These are phyloP conservation scores for Leptomonas pyrrhocoris DNA, from an alignment of 208 protist genomes.

Conservation along the genomic window DNA sequence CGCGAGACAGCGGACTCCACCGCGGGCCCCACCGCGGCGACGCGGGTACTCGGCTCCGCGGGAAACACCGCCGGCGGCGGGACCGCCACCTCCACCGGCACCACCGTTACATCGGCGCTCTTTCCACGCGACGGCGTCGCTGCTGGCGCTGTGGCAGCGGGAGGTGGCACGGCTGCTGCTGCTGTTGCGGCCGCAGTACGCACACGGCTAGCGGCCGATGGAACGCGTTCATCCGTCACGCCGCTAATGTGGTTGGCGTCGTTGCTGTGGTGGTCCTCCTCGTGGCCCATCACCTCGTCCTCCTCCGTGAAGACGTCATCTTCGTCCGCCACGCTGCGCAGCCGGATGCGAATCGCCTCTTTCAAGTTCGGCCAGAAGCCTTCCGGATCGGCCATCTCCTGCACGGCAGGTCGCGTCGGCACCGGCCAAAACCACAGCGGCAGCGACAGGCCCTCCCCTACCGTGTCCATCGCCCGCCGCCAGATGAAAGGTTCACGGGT, in stretches of 20 bases:
- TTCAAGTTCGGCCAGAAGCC: slow-evolving; percentile 46
- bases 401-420: slow-evolving; percentile 28
- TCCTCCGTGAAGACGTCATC: slow-evolving; percentile 40
- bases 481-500: slow-evolving; percentile 23
- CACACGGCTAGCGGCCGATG: neutral
- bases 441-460: slow-evolving; percentile 32
- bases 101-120: slow-evolving; percentile 20
- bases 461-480: slow-evolving; percentile 20
- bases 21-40: neutral
- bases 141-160: neutral
- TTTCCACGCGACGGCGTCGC: slow-evolving; percentile 4
- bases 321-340: slow-evolving; percentile 47
- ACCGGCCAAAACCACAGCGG: slow-evolving; percentile 40
- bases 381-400: slow-evolving; percentile 38
- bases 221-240: neutral
- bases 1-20: neutral
- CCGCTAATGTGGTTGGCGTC: too few relatives aligned
- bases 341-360: slow-evolving; percentile 43
- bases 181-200: neutral
- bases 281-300: slow-evolving; percentile 6
- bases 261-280: neutral
- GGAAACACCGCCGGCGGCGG: neutral
- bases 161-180: neutral
- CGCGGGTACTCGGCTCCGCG: neutral
- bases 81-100: slow-evolving; percentile 10